phyloP scores from a whole-genome alignment of 1,284 basidiomycete genomes.

The Trametes hirsuta region DNA sequence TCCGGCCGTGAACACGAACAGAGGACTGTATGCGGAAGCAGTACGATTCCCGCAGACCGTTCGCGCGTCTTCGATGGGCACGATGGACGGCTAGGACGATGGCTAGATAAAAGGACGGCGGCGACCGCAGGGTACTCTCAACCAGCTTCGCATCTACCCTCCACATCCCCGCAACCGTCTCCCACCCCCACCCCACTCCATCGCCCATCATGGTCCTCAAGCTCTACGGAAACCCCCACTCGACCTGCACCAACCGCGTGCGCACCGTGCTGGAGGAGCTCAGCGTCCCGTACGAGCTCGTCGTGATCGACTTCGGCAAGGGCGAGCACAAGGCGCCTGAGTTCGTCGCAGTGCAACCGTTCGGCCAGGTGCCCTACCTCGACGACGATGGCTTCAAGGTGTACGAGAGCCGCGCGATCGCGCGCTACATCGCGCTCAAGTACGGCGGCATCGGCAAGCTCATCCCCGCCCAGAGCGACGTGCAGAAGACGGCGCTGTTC shows the following conservation, averaged over 20 bases:
- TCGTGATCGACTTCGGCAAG: constrained; percentile 44
- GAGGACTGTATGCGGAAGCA: neutral
- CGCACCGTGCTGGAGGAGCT: constrained; percentile 52
- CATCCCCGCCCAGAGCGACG: constrained; percentile 36
- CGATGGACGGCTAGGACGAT: neutral
- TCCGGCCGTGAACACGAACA: too few species aligned
- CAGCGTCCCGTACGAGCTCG: constrained; percentile 51
- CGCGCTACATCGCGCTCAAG: constrained; percentile 51
- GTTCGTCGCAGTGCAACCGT: constrained; percentile 57
- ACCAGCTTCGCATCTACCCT: neutral
- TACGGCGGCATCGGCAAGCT: constrained; percentile 42
- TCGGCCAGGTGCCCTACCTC: constrained; percentile 68
- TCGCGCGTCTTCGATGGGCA: neutral
- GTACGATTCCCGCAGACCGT: neutral
- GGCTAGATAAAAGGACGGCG: neutral
- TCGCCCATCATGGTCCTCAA: constrained; percentile 51
- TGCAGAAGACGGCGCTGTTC: constrained; percentile 47
- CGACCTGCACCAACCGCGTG: constrained; percentile 53
- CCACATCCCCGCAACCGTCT: neutral
- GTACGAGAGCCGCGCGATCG: constrained; percentile 58
- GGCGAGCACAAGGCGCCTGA: constrained; percentile 52
- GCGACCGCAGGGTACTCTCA: neutral
- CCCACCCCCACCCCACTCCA: neutral
- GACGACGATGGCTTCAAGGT: constrained; percentile 51
- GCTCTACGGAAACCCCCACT: constrained; percentile 45